These are phyloP conservation scores for Neofusicoccum umdonicola DNA, from an alignment of 2,329 filamentous ascomycete species.

Conservation along the genomic window DNA sequence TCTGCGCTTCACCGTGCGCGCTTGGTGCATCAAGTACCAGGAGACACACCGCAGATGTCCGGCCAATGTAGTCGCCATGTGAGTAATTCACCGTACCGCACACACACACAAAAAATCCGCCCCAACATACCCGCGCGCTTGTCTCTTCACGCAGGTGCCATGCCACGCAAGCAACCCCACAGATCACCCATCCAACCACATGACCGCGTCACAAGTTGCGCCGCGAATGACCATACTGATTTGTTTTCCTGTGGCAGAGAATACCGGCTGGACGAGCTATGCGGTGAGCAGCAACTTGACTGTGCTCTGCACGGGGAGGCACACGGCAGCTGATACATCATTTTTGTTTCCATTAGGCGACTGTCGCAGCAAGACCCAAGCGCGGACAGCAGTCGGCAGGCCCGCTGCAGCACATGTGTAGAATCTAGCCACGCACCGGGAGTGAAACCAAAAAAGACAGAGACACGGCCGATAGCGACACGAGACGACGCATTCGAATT, in stretches of 20 bases:
- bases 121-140: background rate
- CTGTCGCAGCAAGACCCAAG: conserved; percentile 14
- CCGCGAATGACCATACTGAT: background rate
- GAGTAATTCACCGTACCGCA: conserved; percentile 20
- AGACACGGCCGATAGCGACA: conserved; percentile 3
- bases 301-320: background rate
- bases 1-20: conserved; percentile 54
- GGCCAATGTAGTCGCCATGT: conserved; percentile 55
- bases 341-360: conserved; percentile 2
- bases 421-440: background rate
- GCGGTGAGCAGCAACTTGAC: conserved; percentile 35
- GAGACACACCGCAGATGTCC: conserved; percentile 56
- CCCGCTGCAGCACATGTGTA: conserved; percentile 9
- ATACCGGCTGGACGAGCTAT: conserved; percentile 49
- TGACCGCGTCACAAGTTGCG: background rate
- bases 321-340: conserved; percentile 3
- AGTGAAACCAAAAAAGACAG: background rate
- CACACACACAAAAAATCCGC: too few relatives aligned
- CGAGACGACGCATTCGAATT: conserved; percentile 11
- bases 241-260: conserved; percentile 22
- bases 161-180: conserved; percentile 11
- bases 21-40: conserved; percentile 55
- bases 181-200: conserved; percentile 1
- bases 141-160: conserved; percentile 14
- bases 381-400: conserved; percentile 11